phyloP scores from a whole-genome alignment of 345 rosid species.

The Syzygium oleosum region DNA sequence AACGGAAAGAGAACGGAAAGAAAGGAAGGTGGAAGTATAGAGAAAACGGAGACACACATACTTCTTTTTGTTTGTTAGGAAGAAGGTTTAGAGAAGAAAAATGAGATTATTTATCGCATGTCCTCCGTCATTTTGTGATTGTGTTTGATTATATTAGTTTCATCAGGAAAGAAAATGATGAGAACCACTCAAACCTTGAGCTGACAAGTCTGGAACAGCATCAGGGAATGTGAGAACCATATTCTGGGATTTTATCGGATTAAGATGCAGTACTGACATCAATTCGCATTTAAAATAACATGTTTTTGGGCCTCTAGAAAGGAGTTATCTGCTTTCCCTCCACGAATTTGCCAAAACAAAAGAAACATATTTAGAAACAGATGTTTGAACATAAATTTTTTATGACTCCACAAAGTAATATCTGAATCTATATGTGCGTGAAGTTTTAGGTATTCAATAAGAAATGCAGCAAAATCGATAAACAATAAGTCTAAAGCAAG shows the following conservation, averaged over 20 bases:
- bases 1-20: background rate
- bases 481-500: background rate
- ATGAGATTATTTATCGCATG: background rate
- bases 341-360: background rate
- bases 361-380: background rate
- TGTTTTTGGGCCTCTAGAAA: background rate
- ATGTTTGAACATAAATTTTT: background rate
- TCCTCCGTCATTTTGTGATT: background rate
- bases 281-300: background rate
- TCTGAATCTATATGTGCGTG: background rate
- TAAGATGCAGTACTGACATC: background rate
- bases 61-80: background rate
- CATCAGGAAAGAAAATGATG: background rate
- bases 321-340: background rate
- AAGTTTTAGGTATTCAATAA: background rate
- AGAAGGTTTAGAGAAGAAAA: background rate
- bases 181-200: background rate
- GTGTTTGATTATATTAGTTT: background rate
- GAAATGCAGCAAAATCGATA: background rate
- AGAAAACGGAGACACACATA: background rate
- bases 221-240: background rate
- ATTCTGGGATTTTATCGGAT: background rate
- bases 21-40: background rate
- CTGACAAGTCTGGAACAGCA: background rate
- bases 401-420: background rate